Conservation (phyloP, 2,329 filamentous ascomycete species). For the Pseudogymnoascus sp. region DNA sequence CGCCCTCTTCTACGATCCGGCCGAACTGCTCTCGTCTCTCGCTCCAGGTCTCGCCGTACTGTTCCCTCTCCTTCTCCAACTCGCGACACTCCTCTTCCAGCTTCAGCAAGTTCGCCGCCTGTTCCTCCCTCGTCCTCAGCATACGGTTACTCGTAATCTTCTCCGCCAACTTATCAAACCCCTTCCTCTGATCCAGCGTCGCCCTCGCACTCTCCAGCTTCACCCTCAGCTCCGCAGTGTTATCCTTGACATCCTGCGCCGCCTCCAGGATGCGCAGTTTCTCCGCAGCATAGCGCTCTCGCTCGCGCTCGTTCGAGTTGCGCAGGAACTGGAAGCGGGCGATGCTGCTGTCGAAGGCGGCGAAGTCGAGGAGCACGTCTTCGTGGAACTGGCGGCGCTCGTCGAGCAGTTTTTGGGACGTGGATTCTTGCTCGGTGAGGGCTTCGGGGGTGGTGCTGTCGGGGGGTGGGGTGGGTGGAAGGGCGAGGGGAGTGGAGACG, state of each 20-base stretch:
- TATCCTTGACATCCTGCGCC: constrained; percentile 68
- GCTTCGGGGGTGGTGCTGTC: constrained; percentile 38
- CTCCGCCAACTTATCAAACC: constrained; percentile 80
- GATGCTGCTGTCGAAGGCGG: constrained; percentile 77
- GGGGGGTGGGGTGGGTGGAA: constrained; percentile 58
- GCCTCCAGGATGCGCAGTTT: constrained; percentile 71
- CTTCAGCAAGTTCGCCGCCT: constrained; percentile 68
- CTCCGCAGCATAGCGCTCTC: constrained; percentile 73
- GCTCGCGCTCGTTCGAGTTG: constrained; percentile 73
- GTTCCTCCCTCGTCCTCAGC: constrained; percentile 76
- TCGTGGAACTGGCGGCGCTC: constrained; percentile 65
- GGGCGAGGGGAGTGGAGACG: constrained; percentile 45
- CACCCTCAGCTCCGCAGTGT: constrained; percentile 62
- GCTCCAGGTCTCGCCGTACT: constrained; percentile 74
- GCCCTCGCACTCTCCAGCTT: constrained; percentile 70
- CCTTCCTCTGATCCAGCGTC: constrained; percentile 69
- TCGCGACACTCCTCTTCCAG: constrained; percentile 83
- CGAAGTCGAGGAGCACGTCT: constrained; percentile 81
- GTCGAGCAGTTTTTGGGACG: constrained; percentile 42
- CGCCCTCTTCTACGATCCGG: constrained; percentile 83
- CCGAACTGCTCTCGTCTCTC: constrained; percentile 83
- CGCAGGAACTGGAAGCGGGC: constrained; percentile 81
- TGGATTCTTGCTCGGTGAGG: constrained; percentile 34
- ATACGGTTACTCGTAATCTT: constrained; percentile 76
- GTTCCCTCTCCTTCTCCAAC: constrained; percentile 72